Evolutionary conservation across 208 protist genomes (phyloP).

Genomic region (Crithidia sp.): DNA sequence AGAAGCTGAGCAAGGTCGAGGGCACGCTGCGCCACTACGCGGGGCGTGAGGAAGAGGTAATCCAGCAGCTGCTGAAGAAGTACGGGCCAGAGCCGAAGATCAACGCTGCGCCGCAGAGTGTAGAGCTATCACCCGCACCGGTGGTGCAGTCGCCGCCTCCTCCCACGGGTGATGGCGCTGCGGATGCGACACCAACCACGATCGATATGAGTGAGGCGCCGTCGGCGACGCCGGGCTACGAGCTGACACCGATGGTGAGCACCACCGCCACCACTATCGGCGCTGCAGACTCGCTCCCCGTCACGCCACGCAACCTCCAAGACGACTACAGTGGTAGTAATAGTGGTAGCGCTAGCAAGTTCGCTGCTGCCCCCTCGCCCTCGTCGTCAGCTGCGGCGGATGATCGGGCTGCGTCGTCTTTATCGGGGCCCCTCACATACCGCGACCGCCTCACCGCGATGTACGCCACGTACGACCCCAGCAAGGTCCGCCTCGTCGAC

Average conservation of each 20-base stretch:
- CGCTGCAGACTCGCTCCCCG: conserved; percentile 10
- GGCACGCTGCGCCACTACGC: conserved; percentile 66
- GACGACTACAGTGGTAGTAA: conserved; percentile 9
- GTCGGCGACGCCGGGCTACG: background rate
- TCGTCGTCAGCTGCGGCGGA: background rate
- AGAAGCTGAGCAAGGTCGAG: conserved; percentile 65
- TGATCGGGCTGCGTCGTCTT: background rate
- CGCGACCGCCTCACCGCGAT: conserved; percentile 58
- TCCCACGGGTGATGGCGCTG: background rate
- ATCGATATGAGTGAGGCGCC: conserved; percentile 4
- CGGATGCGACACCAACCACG: background rate
- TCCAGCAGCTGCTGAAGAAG: conserved; percentile 71
- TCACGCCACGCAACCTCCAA: conserved; percentile 16
- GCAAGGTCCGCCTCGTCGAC: conserved; percentile 56
- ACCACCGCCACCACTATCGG: background rate
- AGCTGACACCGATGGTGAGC: conserved; percentile 2
- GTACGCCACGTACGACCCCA: conserved; percentile 66
- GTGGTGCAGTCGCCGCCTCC: background rate
- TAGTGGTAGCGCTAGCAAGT: background rate
- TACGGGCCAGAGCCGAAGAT: conserved; percentile 71
- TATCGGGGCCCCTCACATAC: conserved; percentile 29
- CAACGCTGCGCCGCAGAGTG: background rate
- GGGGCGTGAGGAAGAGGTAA: conserved; percentile 71
- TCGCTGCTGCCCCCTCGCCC: background rate
- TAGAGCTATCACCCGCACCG: background rate